A percentile compares a stretch with the other conserved stretches of the same genome.
Conservation (phyloP, 192 early-diverging fungal species). For the Entophlyctis helioformis region DNA sequence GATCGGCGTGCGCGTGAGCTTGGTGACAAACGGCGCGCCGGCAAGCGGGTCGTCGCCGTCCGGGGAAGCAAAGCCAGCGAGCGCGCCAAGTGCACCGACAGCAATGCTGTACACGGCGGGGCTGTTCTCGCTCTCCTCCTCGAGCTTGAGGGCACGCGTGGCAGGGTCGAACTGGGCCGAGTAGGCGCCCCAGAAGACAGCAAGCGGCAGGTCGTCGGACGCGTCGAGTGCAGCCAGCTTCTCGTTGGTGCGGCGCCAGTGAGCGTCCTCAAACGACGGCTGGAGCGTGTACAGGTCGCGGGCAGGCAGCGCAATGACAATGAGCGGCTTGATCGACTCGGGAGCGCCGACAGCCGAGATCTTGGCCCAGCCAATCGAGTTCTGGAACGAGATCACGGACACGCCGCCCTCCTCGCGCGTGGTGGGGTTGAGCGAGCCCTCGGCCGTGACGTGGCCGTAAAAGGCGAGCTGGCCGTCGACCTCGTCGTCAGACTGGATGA, state of each 20-base stretch:
- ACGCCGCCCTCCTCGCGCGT: conserved; percentile 1
- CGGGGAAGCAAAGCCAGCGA: no score
- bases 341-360: no score
- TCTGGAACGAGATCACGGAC: conserved; percentile 22
- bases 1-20: not conserved
- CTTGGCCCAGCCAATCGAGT: conserved; percentile 16
- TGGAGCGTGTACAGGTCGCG: conserved; percentile 28
- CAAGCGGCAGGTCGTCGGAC: conserved; percentile 6
- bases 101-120: no score
- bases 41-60: no score
- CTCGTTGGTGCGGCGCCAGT: conserved; percentile 6
- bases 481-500: conserved; percentile 35
- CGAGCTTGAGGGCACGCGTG: not conserved
- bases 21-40: not conserved
- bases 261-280: conserved; percentile 31
- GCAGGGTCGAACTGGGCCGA: conserved; percentile 3
- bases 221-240: not conserved
- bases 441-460: conserved; percentile 18
- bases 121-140: conserved; percentile 1
- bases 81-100: no score
- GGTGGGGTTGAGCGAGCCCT: conserved; percentile 16
- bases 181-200: conserved; percentile 18
- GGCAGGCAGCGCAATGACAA: conserved; percentile 14
- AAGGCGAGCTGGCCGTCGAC: conserved; percentile 49
- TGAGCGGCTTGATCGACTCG: no score